phyloP scores from a whole-genome alignment of 2,329 filamentous ascomycete species.

The Davidsoniella virescens region DNA sequence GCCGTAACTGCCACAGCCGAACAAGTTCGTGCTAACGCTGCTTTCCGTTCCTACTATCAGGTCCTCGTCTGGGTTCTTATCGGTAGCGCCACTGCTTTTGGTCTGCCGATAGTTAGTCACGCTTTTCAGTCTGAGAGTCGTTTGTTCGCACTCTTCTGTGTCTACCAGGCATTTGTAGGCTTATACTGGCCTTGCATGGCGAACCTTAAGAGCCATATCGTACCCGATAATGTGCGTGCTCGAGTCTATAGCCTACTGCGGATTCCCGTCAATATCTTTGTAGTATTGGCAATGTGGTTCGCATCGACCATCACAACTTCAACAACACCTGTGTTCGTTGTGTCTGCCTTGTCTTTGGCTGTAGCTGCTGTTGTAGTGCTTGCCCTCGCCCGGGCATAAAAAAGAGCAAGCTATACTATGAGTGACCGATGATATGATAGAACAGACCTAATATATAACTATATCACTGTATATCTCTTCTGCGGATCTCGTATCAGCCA shows the following conservation, averaged over 20 bases:
- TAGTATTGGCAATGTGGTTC: conserved; percentile 31
- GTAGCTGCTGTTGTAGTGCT: conserved; percentile 17
- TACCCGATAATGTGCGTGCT: conserved; percentile 35
- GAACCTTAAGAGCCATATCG: conserved; percentile 33
- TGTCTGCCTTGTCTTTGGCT: conserved; percentile 20
- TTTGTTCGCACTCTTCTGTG: conserved; percentile 37
- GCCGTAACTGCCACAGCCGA: not conserved
- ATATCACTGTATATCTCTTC: too few relatives aligned
- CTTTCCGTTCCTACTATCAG: not conserved
- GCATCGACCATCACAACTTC: conserved; percentile 18
- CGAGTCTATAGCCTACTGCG: conserved; percentile 37
- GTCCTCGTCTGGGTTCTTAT: not conserved
- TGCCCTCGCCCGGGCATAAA: conserved; percentile 1
- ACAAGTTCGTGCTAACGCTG: not conserved
- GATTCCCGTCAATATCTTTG: conserved; percentile 41
- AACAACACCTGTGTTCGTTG: conserved; percentile 18
- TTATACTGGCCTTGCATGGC: conserved; percentile 40
- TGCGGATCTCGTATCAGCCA: too few relatives aligned
- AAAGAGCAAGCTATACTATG: not conserved
- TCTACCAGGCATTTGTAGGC: conserved; percentile 39
- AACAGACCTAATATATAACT: not conserved
- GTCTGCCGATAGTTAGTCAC: conserved; percentile 21
- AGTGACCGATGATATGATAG: not conserved
- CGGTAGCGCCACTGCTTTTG: conserved; percentile 16
- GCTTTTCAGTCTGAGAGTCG: conserved; percentile 24